Percentiles rank a stretch among this genome's conserved stretches.
Evolutionary conservation across 371 early-diverging fungal species (phyloP).

Genomic region (Mucor racemosus): DNA sequence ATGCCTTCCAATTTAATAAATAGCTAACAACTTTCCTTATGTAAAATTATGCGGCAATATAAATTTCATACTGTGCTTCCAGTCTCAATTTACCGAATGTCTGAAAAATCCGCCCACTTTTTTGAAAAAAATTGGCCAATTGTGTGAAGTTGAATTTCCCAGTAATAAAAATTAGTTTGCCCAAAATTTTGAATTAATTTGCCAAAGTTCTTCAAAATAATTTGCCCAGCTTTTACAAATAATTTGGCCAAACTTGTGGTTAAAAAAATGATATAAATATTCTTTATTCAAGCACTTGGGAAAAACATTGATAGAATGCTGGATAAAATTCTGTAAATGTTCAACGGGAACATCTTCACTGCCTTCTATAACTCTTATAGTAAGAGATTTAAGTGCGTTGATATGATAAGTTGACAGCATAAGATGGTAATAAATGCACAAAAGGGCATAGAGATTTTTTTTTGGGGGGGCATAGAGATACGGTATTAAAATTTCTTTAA

Average conservation of each 20-base stretch:
- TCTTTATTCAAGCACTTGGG: constrained; percentile 5
- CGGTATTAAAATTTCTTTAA: constrained; percentile 13
- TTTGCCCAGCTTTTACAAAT: neutral
- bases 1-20: too few species aligned
- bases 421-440: constrained; percentile 13
- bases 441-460: neutral
- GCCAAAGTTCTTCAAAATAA: too few species aligned
- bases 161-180: too few species aligned
- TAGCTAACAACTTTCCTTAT: too few species aligned
- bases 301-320: constrained; percentile 15
- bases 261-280: neutral
- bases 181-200: too few species aligned
- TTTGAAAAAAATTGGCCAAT: too few species aligned
- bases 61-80: too few species aligned
- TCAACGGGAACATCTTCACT: constrained; percentile 19
- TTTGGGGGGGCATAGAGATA: too few species aligned
- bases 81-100: too few species aligned
- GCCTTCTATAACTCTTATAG: constrained; percentile 17
- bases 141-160: too few species aligned
- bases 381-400: constrained; percentile 25
- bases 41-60: too few species aligned
- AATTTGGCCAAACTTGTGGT: constrained; percentile 16
- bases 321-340: constrained; percentile 20
- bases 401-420: constrained; percentile 22
- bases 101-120: too few species aligned